Percentiles rank a stretch among this genome's conserved stretches.
phyloP scores from a whole-genome alignment of 2,329 filamentous ascomycete genomes.

The Laburnicola sp. region DNA sequence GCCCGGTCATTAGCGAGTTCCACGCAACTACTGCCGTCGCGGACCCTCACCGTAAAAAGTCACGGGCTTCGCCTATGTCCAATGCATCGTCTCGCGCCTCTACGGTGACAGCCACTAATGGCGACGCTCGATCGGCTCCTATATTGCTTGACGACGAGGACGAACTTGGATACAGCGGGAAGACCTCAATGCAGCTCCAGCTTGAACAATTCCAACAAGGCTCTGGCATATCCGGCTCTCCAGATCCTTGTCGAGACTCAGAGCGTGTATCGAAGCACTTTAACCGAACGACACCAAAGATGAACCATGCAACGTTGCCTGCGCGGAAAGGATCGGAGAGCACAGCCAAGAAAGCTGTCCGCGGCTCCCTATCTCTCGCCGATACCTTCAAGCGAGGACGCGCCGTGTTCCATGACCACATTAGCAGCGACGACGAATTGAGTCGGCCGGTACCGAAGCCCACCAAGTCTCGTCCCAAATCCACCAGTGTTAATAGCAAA shows the following conservation, averaged over 20 bases:
- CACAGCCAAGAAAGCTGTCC: not conserved
- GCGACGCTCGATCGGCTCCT: slow-evolving; percentile 1
- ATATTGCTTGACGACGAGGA: slow-evolving; percentile 13
- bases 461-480: slow-evolving; percentile 4
- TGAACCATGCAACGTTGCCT: slow-evolving; percentile 4
- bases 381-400: slow-evolving; percentile 13
- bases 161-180: not conserved
- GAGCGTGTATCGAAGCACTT: slow-evolving; percentile 1
- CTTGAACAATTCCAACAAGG: slow-evolving; percentile 22
- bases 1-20: slow-evolving; percentile 23
- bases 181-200: slow-evolving; percentile 8
- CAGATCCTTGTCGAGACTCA: not conserved
- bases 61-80: slow-evolving; percentile 8
- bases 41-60: slow-evolving; percentile 18
- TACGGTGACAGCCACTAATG: not conserved
- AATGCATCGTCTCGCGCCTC: not conserved
- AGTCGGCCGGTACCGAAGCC: no score
- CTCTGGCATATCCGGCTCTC: not conserved
- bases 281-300: not conserved
- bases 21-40: slow-evolving; percentile 11
- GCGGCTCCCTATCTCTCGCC: not conserved
- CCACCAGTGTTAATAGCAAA: not conserved
- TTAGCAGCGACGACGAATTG: slow-evolving; percentile 17
- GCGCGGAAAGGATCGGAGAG: not conserved
- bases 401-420: no score